A percentile compares a stretch with the other conserved stretches of the same genome.
Evolutionary conservation across 306 rosid genomes (phyloP).

Genomic region (Biancaea sappan): DNA sequence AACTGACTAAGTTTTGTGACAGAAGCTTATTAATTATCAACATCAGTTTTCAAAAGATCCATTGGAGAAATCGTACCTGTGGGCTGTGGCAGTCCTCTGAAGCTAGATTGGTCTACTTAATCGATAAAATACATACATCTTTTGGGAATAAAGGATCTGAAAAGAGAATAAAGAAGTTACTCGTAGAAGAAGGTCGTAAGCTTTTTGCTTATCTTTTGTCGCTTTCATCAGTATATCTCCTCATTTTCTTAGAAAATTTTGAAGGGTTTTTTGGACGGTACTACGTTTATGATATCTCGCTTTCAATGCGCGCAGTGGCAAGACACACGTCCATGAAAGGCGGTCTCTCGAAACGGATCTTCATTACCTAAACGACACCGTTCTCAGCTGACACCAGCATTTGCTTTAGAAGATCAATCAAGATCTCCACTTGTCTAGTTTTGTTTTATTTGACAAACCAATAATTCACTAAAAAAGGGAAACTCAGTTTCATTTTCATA

Average conservation of each 20-base stretch:
- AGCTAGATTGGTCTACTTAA: background rate
- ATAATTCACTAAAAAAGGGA: no score
- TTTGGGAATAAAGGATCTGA: background rate
- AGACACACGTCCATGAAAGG: background rate
- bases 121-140: background rate
- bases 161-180: background rate
- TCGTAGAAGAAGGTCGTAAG: background rate
- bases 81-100: no score
- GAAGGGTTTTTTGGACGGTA: background rate
- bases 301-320: background rate
- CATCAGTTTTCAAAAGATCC: background rate
- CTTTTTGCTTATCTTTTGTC: background rate
- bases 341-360: no score
- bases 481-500: no score
- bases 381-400: background rate
- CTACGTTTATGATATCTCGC: background rate
- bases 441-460: background rate
- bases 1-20: background rate
- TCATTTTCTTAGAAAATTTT: background rate
- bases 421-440: no score
- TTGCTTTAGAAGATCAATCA: no score
- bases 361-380: background rate
- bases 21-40: background rate
- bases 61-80: slow-evolving; percentile 5
- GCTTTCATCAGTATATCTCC: background rate